Base-by-base conservation (phyloP, 1,284 basidiomycete species). In the Meripilus lineatus region DNA sequence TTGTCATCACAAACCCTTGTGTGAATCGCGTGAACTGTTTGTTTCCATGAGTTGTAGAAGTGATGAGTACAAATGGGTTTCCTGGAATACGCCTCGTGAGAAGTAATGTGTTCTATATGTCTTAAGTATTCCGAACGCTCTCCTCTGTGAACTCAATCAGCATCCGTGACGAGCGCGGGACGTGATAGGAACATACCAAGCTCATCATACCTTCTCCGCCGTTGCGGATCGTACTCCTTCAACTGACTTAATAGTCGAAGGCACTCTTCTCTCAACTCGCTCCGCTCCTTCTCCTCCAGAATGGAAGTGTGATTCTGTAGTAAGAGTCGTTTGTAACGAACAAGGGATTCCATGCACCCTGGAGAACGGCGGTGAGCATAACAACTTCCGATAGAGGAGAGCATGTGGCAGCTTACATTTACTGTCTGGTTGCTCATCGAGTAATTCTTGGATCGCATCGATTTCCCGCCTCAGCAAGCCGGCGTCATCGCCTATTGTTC, bases 341-440 rank as follows among this genome's bases (percentile, higher is more conserved):
- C 81, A n/a, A 95, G 74, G 0, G 89, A 89, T 54, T 94, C 91
- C 74, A 96, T 83, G 58, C 90, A 93, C 93, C 92, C 92, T 95
- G 54, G 23, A 17, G 45, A 4, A 18, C 28, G 2, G 32, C 20
- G 40, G 32, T 23, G 28, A 11, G 17, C 3, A 32, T n/a, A 10
- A 5, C 14, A 17, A 24, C 15, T 10, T 13, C 15, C 5, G 22
- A 23, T 14, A n/a, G 20, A 17, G 25, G 10, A 4, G 22, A 45
- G 32, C 13, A 33, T n/a, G n/a, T n/a, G n/a, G n/a, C n/a, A n/a
- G n/a, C 84, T 47, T 59, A 92, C 95, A 98, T 74, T 93, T 96
- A 52, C 90, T 92, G 51, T 95, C 91, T 1, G 93, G 86, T 59
- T 98, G 91, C 47, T 93, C 81, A 37, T 88, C 82, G 30, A 93